Conservation (phyloP, 257 asterid genomes). For the Oldenlandia corymbosa region DNA sequence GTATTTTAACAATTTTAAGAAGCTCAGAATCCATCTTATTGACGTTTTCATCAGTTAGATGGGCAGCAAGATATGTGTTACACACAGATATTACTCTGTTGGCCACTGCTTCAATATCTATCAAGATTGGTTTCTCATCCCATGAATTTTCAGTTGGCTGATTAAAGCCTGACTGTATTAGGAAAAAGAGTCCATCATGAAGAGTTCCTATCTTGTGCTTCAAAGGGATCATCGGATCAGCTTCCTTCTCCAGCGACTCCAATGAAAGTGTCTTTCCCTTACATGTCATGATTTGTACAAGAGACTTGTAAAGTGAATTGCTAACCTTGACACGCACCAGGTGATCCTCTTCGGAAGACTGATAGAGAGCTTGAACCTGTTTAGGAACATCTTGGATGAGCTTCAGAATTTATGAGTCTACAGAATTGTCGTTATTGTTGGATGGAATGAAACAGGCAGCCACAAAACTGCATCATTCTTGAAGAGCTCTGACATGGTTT, state of each 20-base stretch:
- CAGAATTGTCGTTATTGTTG: not conserved
- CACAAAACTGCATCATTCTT: not conserved
- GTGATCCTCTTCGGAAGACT: not conserved
- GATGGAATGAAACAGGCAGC: too few species aligned
- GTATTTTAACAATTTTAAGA: not conserved
- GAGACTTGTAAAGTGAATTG: not conserved
- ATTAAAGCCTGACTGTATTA: not conserved
- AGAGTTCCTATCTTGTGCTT: not conserved
- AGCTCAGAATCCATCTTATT: not conserved
- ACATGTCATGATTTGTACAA: not conserved
- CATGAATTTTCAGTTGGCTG: not conserved
- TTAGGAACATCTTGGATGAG: not conserved
- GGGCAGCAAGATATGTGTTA: not conserved
- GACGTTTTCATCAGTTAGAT: not conserved
- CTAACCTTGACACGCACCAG: not conserved
- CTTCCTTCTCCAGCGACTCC: not conserved
- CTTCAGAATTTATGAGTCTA: not conserved
- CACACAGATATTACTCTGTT: not conserved
- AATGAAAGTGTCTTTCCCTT: not conserved
- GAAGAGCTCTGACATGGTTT: not conserved
- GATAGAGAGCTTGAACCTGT: not conserved
- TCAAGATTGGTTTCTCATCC: not conserved
- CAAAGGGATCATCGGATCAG: not conserved
- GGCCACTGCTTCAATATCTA: not conserved
- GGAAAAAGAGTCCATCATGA: not conserved